Base-by-base conservation (phyloP, 129 eudicot species). In the Rutidosis leptorrhynchoides region DNA sequence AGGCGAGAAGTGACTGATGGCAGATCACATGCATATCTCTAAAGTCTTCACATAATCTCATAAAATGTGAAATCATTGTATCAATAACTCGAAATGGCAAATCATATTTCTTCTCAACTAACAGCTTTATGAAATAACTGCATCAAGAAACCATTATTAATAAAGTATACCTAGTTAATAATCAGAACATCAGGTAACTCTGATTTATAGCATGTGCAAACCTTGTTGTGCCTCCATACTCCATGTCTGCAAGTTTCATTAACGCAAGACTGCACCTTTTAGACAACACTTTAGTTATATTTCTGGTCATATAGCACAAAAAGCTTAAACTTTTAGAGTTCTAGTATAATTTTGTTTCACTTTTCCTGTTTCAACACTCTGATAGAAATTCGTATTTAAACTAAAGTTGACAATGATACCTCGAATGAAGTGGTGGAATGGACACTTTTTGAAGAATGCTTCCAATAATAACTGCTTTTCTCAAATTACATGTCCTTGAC, bases 181-280 rank as follows among this genome's bases (percentile, higher is more conserved):
- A 67, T 77, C 63, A 73, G 24, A 23, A n/a, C n/a, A n/a, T n/a
- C n/a, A 11, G 15, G 28, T 25, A 45, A 54, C 64, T 55, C 21
- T 23, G 49, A 43, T 40, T 32, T 24, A 37, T 64, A 77, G 4
- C 15, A 58, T 33, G 7, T n/a, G 2, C 16, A 43, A 70, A 93
- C 99, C 99, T 93, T 67, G 96, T 93, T 63, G 99, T 93, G 60
- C 99, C 96, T 83, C 83, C 82, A 74, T 88, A 93, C 29, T 89
- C 96, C 99, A 93, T 89, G 78, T 82, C 83, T 10, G 99, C 95
- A 59, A 89, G 99, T 79, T 78, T 89, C 81, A 89, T 58, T 37
- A 93, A 59, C n/a, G 96, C 90, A 73, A 81, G 95, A 86, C 96
- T 93, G 81, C 70, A 88, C n/a, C 23, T 28, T 40, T 37, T 55